Percentiles rank a stretch among this genome's conserved stretches.
These are phyloP conservation scores for Lindgomyces ingoldianus DNA, from an alignment of 495 filamentous ascomycete genomes.

Conservation along the genomic window DNA sequence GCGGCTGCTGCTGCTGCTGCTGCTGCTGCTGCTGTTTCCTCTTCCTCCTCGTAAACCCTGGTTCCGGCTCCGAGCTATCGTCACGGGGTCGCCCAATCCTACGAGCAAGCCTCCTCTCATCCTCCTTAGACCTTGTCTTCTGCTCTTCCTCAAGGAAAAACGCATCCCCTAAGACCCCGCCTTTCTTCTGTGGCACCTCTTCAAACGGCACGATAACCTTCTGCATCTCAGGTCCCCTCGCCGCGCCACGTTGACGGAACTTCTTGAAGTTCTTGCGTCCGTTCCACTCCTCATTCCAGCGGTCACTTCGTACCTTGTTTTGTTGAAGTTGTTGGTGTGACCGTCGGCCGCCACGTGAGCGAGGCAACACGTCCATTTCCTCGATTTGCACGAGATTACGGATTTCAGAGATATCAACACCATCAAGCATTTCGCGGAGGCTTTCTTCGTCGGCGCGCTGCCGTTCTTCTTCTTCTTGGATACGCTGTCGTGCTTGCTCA, in stretches of 20 bases:
- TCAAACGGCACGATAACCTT: slow-evolving; percentile 62
- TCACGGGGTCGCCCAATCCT: slow-evolving; percentile 29
- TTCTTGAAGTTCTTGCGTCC: slow-evolving; percentile 96
- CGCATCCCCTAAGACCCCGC: slow-evolving; percentile 81
- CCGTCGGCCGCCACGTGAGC: slow-evolving; percentile 10
- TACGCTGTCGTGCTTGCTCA: slow-evolving; percentile 64
- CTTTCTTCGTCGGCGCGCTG: slow-evolving; percentile 61
- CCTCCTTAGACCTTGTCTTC: slow-evolving; percentile 39
- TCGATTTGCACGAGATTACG: slow-evolving; percentile 77
- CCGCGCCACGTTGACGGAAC: slow-evolving; percentile 65
- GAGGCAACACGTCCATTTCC: slow-evolving; percentile 63
- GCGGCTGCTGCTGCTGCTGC: no score
- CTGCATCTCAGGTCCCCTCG: slow-evolving; percentile 14
- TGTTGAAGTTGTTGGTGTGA: neutral
- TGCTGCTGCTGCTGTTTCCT: neutral
- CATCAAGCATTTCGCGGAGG: slow-evolving; percentile 55
- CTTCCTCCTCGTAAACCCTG: slow-evolving; percentile 21
- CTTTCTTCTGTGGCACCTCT: slow-evolving; percentile 68
- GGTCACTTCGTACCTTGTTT: slow-evolving; percentile 52
- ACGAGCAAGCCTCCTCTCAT: slow-evolving; percentile 36
- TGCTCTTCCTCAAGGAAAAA: slow-evolving; percentile 65
- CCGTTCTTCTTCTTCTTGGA: slow-evolving; percentile 68
- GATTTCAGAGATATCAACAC: slow-evolving; percentile 68
- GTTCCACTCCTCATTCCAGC: slow-evolving; percentile 93
- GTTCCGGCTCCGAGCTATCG: slow-evolving; percentile 28